A percentile compares a stretch with the other conserved stretches of the same genome.
phyloP scores from a whole-genome alignment of 2,329 filamentous ascomycete species.

The Botrytis medusae region DNA sequence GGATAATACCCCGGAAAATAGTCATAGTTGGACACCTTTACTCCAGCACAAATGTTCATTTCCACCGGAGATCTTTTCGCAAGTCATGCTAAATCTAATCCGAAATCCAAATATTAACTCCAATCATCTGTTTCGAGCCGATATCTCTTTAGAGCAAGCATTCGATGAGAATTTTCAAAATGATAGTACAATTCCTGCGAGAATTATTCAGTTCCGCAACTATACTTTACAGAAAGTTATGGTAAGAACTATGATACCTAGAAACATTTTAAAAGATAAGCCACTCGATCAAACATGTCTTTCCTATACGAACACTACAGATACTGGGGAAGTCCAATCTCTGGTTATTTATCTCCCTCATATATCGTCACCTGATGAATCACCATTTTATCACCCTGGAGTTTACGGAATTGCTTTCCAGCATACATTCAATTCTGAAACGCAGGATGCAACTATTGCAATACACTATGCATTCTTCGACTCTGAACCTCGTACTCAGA shows the following conservation, averaged over 20 bases:
- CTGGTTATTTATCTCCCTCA: constrained; percentile 81
- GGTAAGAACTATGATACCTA: constrained; percentile 75
- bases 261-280: constrained; percentile 74
- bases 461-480: constrained; percentile 60
- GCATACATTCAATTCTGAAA: constrained; percentile 59
- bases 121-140: constrained; percentile 73
- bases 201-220: constrained; percentile 48
- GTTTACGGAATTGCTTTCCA: constrained; percentile 74
- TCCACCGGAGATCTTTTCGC: constrained; percentile 59
- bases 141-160: constrained; percentile 61
- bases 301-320: constrained; percentile 53
- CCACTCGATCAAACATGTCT: constrained; percentile 81
- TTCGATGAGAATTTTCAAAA: constrained; percentile 39
- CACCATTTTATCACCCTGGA: constrained; percentile 87
- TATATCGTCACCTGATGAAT: constrained; percentile 55
- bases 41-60: constrained; percentile 61
- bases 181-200: constrained; percentile 38
- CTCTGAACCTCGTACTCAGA: constrained; percentile 40
- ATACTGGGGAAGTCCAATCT: constrained; percentile 42
- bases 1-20: constrained; percentile 39
- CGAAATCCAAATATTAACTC: constrained; percentile 80
- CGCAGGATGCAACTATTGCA: constrained; percentile 52
- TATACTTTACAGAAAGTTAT: constrained; percentile 60
- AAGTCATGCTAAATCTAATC: constrained; percentile 72
- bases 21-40: constrained; percentile 52